These are phyloP conservation scores for Skeletonema marinoi DNA, from an alignment of 108 stramenopile genomes.

Conservation along the genomic window DNA sequence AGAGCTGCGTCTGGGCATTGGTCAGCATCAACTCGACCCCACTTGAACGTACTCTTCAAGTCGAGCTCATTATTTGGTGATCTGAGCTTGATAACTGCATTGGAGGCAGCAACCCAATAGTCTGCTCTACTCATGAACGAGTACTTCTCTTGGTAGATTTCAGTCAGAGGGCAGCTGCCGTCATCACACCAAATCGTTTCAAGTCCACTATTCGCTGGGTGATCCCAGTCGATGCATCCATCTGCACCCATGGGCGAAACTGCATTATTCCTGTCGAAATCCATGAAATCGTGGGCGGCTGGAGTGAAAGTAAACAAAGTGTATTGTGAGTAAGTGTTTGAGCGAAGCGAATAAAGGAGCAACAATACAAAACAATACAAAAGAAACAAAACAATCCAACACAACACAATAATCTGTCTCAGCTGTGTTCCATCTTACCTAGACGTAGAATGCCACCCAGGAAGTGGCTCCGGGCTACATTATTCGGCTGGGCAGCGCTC, in stretches of 20 bases:
- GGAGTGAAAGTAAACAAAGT: too few relatives aligned
- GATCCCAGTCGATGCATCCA: constrained; percentile 1
- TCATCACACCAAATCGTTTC: constrained; percentile 27
- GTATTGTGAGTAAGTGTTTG: too few relatives aligned
- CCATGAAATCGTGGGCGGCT: constrained; percentile 45
- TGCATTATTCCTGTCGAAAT: constrained; percentile 3
- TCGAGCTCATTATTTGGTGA: not conserved
- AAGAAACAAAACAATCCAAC: too few relatives aligned
- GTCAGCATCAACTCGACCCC: not conserved
- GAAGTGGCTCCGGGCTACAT: constrained; percentile 27
- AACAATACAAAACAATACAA: too few relatives aligned
- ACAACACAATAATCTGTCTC: not conserved
- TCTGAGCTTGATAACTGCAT: constrained; percentile 21
- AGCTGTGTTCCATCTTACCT: not conserved
- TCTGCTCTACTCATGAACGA: constrained; percentile 21
- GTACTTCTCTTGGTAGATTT: constrained; percentile 10
- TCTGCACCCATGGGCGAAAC: not conserved
- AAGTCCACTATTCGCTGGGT: constrained; percentile 14
- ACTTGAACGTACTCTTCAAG: too few relatives aligned
- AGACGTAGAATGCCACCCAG: constrained; percentile 43
- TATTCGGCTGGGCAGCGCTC: not conserved
- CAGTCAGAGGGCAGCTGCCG: constrained; percentile 8
- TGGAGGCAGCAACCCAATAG: constrained; percentile 33
- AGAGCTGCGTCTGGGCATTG: constrained; percentile 3
- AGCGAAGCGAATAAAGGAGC: too few relatives aligned